Percentiles rank a stretch among this genome's conserved stretches.
Conservation (phyloP, 176 grass and related monocot genomes). For the Canna indica region DNA sequence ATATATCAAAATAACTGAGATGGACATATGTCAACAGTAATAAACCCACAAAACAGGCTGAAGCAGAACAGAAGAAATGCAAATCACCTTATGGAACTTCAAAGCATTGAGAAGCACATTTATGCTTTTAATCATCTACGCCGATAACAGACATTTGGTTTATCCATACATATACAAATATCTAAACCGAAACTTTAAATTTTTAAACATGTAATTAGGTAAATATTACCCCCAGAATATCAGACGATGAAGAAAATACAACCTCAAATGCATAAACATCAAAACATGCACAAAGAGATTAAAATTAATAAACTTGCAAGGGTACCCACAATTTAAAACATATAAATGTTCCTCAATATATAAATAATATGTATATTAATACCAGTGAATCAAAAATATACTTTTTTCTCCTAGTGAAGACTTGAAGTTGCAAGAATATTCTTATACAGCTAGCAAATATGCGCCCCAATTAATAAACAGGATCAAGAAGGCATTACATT, state of each 20-base stretch:
- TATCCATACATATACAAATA: not conserved
- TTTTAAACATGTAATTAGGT: not conserved
- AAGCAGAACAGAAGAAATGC: not conserved
- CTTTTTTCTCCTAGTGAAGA: not conserved
- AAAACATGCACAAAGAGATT: no score
- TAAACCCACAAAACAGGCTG: not conserved
- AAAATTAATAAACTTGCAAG: not conserved
- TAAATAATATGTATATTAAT: not conserved
- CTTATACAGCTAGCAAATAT: not conserved
- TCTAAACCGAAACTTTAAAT: not conserved
- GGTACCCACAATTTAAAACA: not conserved
- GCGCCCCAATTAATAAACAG: no score
- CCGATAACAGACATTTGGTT: not conserved
- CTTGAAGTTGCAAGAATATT: slow-evolving; percentile 2
- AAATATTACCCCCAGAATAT: not conserved
- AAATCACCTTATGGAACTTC: not conserved
- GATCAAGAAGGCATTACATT: not conserved
- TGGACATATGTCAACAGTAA: not conserved
- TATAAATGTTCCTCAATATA: not conserved
- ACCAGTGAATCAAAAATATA: not conserved
- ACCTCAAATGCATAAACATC: no score
- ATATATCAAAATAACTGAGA: slow-evolving; percentile 12
- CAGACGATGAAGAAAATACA: no score
- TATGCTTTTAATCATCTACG: not conserved
- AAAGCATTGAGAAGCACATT: not conserved